Percentiles rank a stretch among this genome's conserved stretches.
Evolutionary conservation across 2,329 filamentous ascomycete genomes (phyloP).

Genomic region (Metarhizium robertsii): DNA sequence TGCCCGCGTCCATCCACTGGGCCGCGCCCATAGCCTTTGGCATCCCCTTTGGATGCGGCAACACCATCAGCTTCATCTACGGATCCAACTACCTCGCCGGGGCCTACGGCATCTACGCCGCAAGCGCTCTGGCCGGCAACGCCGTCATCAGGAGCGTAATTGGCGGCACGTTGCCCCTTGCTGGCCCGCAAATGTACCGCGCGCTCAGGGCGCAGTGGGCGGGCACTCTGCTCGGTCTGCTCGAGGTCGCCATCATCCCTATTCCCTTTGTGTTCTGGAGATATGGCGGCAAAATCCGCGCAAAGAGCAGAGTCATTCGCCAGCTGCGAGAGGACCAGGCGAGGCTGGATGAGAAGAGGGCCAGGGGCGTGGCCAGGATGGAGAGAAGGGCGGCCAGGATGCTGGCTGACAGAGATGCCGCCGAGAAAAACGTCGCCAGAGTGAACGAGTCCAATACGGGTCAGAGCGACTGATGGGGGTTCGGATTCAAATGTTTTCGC

Average conservation of each 20-base stretch:
- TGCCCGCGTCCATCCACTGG: conserved; percentile 70
- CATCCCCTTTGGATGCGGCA: conserved; percentile 70
- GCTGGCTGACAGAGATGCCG: background rate
- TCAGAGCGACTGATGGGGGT: too few species aligned
- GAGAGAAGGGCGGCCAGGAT: conserved; percentile 3
- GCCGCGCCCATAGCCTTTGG: conserved; percentile 70
- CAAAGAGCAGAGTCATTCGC: conserved; percentile 38
- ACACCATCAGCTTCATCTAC: conserved; percentile 74
- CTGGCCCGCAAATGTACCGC: conserved; percentile 62
- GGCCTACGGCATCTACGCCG: conserved; percentile 73
- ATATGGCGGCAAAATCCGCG: conserved; percentile 44
- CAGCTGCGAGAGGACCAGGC: conserved; percentile 36
- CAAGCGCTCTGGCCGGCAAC: conserved; percentile 72
- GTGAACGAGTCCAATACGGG: too few species aligned
- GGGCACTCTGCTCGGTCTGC: conserved; percentile 62
- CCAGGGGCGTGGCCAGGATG: conserved; percentile 17
- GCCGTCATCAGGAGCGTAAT: conserved; percentile 62
- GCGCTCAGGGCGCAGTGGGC: conserved; percentile 68
- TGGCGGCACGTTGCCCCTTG: conserved; percentile 71
- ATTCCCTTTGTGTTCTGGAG: conserved; percentile 73
- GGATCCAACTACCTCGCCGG: conserved; percentile 70
- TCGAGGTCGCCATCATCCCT: conserved; percentile 66
- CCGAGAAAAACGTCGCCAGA: too few species aligned
- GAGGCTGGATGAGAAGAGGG: conserved; percentile 20
- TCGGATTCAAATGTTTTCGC: too few species aligned